These are phyloP conservation scores for Pseudogymnoascus sp. DNA, from an alignment of 2,329 filamentous ascomycete species.

Conservation along the genomic window DNA sequence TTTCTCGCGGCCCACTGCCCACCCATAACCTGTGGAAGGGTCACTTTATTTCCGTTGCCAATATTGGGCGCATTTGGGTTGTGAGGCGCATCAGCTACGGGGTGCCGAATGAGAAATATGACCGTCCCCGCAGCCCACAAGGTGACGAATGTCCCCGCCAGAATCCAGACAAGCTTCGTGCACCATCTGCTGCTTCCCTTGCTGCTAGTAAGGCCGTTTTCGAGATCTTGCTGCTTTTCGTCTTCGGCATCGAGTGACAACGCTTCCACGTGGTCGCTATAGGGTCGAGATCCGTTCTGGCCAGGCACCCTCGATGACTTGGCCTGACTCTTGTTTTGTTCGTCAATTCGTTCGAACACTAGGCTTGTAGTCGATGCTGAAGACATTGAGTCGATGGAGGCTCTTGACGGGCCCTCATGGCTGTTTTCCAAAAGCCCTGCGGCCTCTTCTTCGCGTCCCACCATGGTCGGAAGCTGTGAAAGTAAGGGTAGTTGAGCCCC, in stretches of 20 bases:
- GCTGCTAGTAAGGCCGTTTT: slow-evolving; percentile 27
- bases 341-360: slow-evolving; percentile 69
- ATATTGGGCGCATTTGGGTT: slow-evolving; percentile 58
- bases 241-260: slow-evolving; percentile 35
- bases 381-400: slow-evolving; percentile 48
- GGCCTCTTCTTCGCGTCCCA: slow-evolving; percentile 25
- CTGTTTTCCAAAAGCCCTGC: slow-evolving; percentile 21
- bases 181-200: slow-evolving; percentile 32
- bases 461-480: slow-evolving; percentile 18
- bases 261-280: slow-evolving; percentile 15
- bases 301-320: slow-evolving; percentile 11
- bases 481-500: not conserved
- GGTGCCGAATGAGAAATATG: slow-evolving; percentile 58
- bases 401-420: slow-evolving; percentile 16
- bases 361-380: slow-evolving; percentile 78
- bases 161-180: slow-evolving; percentile 45
- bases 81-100: slow-evolving; percentile 52
- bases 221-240: slow-evolving; percentile 36
- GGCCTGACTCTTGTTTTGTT: slow-evolving; percentile 32
- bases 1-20: slow-evolving; percentile 58
- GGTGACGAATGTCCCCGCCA: slow-evolving; percentile 52
- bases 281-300: not conserved
- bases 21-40: slow-evolving; percentile 60
- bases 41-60: slow-evolving; percentile 64
- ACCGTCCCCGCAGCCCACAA: slow-evolving; percentile 63